Evolutionary conservation across 2,329 filamentous ascomycete genomes (phyloP).

Genomic region (Pseudocercospora fijiensis): DNA sequence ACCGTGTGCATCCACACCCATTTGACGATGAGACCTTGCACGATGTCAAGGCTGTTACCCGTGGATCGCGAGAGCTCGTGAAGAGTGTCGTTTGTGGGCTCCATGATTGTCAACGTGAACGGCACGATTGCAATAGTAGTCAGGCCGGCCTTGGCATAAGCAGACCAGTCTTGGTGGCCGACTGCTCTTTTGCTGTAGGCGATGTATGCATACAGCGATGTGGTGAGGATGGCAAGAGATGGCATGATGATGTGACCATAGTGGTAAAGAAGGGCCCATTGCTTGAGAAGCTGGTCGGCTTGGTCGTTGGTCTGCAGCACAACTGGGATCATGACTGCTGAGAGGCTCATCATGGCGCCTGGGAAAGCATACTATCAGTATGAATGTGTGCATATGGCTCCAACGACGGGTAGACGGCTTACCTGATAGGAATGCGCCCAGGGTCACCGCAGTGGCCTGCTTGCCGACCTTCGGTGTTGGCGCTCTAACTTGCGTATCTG

Average conservation of each 20-base stretch:
- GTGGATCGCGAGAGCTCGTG: not conserved
- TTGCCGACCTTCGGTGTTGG: not conserved
- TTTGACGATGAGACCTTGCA: constrained; percentile 6
- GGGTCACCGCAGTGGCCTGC: constrained; percentile 1
- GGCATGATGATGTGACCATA: constrained; percentile 5
- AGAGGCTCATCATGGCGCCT: constrained; percentile 14
- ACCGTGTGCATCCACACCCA: constrained; percentile 11
- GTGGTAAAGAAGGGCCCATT: constrained; percentile 4
- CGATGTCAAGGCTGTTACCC: not conserved
- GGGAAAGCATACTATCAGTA: not conserved
- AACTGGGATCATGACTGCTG: constrained; percentile 8
- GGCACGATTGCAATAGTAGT: constrained; percentile 12
- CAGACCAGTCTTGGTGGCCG: not conserved
- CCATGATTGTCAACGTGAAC: constrained; percentile 11
- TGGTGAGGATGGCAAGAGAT: not conserved
- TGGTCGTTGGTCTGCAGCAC: constrained; percentile 9
- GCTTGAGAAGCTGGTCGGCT: not conserved
- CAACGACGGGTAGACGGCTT: not conserved
- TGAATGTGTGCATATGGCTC: too few relatives aligned
- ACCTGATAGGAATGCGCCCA: not conserved
- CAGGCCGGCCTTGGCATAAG: constrained; percentile 1
- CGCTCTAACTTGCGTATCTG: not conserved
- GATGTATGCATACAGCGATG: constrained; percentile 4
- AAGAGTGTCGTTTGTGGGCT: constrained; percentile 11
- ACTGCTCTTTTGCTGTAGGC: not conserved